Evolutionary conservation across 2,329 filamentous ascomycete species (phyloP).

Genomic region (Colletotrichum ledebouriae): DNA sequence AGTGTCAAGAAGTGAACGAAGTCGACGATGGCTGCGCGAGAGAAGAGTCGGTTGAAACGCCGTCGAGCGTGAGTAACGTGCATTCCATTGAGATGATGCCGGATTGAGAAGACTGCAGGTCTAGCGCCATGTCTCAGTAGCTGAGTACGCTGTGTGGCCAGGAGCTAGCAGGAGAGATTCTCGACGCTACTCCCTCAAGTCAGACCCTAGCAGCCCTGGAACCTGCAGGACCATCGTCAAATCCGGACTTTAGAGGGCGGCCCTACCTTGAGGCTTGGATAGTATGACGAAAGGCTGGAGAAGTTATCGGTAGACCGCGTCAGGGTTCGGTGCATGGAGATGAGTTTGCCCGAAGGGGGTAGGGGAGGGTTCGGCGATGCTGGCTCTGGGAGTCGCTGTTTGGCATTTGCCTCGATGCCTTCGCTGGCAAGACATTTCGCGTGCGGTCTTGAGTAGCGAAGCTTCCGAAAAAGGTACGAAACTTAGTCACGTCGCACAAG

Average conservation of each 20-base stretch:
- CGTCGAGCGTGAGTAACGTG: conserved; percentile 29
- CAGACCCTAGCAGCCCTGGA: conserved; percentile 25
- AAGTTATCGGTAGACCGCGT: neutral
- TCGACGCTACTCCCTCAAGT: conserved; percentile 31
- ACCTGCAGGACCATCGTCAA: conserved; percentile 19
- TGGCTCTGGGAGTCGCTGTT: conserved; percentile 2
- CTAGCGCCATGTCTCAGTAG: conserved; percentile 28
- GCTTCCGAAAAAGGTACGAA: conserved; percentile 26
- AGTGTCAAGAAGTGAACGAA: conserved; percentile 22
- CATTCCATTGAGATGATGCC: conserved; percentile 37
- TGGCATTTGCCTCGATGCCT: neutral
- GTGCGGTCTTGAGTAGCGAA: neutral
- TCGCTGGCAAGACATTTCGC: conserved; percentile 15
- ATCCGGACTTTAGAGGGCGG: conserved; percentile 31
- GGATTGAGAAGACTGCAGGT: conserved; percentile 36
- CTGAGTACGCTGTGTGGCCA: conserved; percentile 14
- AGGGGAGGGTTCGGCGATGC: conserved; percentile 6
- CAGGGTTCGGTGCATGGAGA: conserved; percentile 15
- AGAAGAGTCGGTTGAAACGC: conserved; percentile 32
- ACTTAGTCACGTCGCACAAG: conserved; percentile 17
- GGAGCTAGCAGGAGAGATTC: conserved; percentile 31
- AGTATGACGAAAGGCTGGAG: conserved; percentile 26
- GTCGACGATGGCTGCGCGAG: conserved; percentile 28
- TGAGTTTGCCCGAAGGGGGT: neutral
- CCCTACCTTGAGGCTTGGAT: conserved; percentile 6